phyloP scores from a whole-genome alignment of 495 filamentous ascomycete genomes.

The Daldinia caldariorum region DNA sequence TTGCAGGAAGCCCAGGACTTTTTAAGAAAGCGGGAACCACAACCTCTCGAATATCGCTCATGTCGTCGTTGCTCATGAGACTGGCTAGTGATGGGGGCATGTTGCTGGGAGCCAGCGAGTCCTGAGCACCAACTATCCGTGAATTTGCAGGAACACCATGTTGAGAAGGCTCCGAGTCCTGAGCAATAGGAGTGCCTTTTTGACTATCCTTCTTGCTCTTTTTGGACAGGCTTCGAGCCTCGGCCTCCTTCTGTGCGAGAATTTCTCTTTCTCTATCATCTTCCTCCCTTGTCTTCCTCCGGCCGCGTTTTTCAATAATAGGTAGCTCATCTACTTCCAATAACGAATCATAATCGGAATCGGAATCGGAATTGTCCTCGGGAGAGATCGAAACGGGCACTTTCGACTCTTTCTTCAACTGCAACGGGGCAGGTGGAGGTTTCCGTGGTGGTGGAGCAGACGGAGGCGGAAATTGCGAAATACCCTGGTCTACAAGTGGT shows the following conservation, averaged over 20 bases:
- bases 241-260: constrained; percentile 68
- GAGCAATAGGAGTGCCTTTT: constrained; percentile 52
- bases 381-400: constrained; percentile 57
- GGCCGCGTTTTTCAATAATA: constrained; percentile 71
- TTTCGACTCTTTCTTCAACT: constrained; percentile 66
- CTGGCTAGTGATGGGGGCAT: constrained; percentile 59
- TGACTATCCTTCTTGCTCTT: constrained; percentile 67
- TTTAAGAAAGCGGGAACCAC: constrained; percentile 66
- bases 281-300: constrained; percentile 86
- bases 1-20: constrained; percentile 88
- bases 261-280: constrained; percentile 84
- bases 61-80: constrained; percentile 52
- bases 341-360: constrained; percentile 86
- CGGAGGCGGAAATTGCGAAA: constrained; percentile 56
- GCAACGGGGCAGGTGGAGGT: constrained; percentile 83
- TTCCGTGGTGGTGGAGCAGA: constrained; percentile 73
- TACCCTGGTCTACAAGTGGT: constrained; percentile 58
- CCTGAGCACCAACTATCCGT: constrained; percentile 37
- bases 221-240: constrained; percentile 70
- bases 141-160: constrained; percentile 48
- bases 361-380: constrained; percentile 67
- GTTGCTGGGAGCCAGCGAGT: constrained; percentile 43
- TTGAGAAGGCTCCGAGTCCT: constrained; percentile 30
- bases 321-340: constrained; percentile 70
- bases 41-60: constrained; percentile 41